Evolutionary conservation across 768 basidiomycete genomes (phyloP).

Genomic region (Cystofilobasidium macerans): DNA sequence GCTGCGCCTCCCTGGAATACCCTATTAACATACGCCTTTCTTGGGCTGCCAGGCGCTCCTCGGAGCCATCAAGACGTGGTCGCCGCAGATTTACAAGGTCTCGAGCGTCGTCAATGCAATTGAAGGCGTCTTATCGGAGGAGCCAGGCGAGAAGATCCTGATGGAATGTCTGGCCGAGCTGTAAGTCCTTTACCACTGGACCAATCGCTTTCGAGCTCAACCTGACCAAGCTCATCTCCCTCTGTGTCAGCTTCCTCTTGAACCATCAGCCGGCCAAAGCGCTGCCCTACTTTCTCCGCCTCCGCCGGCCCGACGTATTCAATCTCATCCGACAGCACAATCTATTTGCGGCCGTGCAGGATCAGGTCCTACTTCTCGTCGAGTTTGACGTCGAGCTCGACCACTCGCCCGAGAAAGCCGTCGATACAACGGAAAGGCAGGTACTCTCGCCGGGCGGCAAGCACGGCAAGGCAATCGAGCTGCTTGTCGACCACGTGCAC

Average conservation of each 20-base stretch:
- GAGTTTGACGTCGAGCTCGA: conserved; percentile 84
- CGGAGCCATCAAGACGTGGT: conserved; percentile 76
- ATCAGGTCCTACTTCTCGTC: conserved; percentile 80
- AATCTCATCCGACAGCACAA: conserved; percentile 87
- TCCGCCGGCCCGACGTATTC: conserved; percentile 81
- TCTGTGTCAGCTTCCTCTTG: conserved; percentile 53
- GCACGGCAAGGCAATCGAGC: conserved; percentile 65
- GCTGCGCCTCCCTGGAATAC: too few relatives aligned
- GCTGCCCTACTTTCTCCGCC: conserved; percentile 72
- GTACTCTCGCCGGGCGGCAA: conserved; percentile 19
- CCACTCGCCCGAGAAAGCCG: conserved; percentile 22
- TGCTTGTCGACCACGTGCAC: conserved; percentile 87
- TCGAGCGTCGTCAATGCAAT: conserved; percentile 80
- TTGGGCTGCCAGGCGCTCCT: conserved; percentile 51
- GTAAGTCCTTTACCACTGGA: conserved; percentile 41
- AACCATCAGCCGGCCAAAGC: conserved; percentile 93
- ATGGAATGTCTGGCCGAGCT: conserved; percentile 92
- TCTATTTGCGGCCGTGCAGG: conserved; percentile 85
- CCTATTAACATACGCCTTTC: not conserved
- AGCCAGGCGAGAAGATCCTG: conserved; percentile 43
- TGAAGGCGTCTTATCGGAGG: conserved; percentile 51
- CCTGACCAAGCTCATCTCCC: not conserved
- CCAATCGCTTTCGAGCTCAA: not conserved
- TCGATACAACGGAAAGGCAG: not conserved
- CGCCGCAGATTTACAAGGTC: conserved; percentile 78